Evolutionary conservation across 371 early-diverging fungal species (phyloP).

Genomic region (Saksenaea oblongispora): DNA sequence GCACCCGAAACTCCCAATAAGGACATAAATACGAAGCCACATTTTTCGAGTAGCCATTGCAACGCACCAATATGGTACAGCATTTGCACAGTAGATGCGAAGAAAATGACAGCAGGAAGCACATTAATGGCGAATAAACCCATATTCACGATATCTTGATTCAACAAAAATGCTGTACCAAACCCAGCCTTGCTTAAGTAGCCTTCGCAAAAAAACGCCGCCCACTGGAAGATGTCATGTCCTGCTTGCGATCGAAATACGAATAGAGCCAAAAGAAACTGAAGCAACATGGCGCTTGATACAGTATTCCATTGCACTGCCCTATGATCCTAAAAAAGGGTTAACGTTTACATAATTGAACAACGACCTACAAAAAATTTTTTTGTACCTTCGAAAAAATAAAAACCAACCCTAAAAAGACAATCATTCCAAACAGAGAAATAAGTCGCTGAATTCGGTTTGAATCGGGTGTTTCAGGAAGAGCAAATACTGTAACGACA

Average conservation of each 20-base stretch:
- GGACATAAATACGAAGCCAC: slow-evolving; percentile 69
- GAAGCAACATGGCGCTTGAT: slow-evolving; percentile 70
- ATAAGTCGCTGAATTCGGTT: slow-evolving; percentile 72
- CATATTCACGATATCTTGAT: slow-evolving; percentile 39
- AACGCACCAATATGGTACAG: slow-evolving; percentile 85
- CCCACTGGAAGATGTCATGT: slow-evolving; percentile 74
- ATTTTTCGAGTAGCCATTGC: slow-evolving; percentile 77
- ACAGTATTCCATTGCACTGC: slow-evolving; percentile 80
- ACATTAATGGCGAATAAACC: slow-evolving; percentile 69
- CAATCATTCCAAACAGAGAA: slow-evolving; percentile 72
- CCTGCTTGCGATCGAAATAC: slow-evolving; percentile 81
- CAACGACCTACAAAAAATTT: neutral
- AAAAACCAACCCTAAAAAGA: slow-evolving; percentile 58
- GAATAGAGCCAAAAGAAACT: slow-evolving; percentile 81
- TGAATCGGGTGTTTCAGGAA: slow-evolving; percentile 54
- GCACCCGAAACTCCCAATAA: slow-evolving; percentile 83
- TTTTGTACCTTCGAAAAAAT: slow-evolving; percentile 55
- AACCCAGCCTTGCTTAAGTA: slow-evolving; percentile 69
- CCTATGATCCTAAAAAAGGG: slow-evolving; percentile 46
- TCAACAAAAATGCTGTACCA: slow-evolving; percentile 75
- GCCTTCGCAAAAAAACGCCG: slow-evolving; percentile 62
- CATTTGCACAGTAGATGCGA: slow-evolving; percentile 84
- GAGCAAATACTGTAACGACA: slow-evolving; percentile 60
- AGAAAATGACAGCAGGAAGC: slow-evolving; percentile 85
- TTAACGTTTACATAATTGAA: neutral